A percentile compares a stretch with the other conserved stretches of the same genome.
Conservation (phyloP, 331 rosid species). For the Acacia concinna region DNA sequence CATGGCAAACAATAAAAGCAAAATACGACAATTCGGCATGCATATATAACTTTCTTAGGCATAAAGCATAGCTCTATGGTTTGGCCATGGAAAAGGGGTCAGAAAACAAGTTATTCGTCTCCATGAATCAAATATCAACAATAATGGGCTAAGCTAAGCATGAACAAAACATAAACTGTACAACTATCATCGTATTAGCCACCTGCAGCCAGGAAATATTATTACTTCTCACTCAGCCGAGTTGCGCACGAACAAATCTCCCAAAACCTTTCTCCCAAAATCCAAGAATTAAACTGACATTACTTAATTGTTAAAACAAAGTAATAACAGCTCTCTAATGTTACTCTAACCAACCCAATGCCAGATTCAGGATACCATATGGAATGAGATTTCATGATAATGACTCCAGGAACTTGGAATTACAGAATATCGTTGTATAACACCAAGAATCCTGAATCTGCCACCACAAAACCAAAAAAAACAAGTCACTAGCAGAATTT, state of each 20-base stretch:
- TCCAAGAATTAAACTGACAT: slow-evolving; percentile 1
- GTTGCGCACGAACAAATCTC: slow-evolving; percentile 14
- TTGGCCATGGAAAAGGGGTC: neutral
- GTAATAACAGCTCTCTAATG: slow-evolving; percentile 4
- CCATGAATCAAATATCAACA: neutral
- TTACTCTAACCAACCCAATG: slow-evolving; percentile 21
- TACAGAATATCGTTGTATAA: slow-evolving; percentile 52
- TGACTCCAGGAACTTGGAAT: slow-evolving; percentile 43
- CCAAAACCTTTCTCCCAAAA: slow-evolving; percentile 1
- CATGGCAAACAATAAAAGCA: neutral
- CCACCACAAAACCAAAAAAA: slow-evolving; percentile 47
- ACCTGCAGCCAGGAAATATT: neutral
- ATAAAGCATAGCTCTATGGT: neutral
- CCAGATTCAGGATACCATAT: slow-evolving; percentile 24
- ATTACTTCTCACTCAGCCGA: neutral
- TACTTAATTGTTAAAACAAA: slow-evolving; percentile 6
- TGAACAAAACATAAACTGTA: slow-evolving; percentile 8
- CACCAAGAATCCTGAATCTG: slow-evolving; percentile 68
- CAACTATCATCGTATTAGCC: neutral
- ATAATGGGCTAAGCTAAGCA: neutral
- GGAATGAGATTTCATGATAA: slow-evolving; percentile 23
- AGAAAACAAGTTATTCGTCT: neutral
- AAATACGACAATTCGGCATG: neutral
- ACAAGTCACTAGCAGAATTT: slow-evolving; percentile 35
- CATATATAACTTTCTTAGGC: neutral